phyloP scores from a whole-genome alignment of 345 rosid genomes.

The Camelina laxa region DNA sequence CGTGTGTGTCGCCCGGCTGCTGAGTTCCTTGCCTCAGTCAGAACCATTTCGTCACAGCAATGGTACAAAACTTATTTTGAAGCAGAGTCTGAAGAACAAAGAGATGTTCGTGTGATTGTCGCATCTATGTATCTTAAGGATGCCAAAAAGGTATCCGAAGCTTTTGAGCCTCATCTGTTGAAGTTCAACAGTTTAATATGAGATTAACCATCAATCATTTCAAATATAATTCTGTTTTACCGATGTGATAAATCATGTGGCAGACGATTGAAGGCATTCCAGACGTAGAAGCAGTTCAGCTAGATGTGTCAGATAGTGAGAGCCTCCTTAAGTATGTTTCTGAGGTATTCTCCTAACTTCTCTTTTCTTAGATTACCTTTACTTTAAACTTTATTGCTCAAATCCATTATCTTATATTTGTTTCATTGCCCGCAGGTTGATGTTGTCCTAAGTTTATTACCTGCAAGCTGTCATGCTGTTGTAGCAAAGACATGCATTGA shows the following conservation, averaged over 20 bases:
- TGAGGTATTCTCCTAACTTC: slow-evolving; percentile 54
- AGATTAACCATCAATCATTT: neutral
- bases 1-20: slow-evolving; percentile 91
- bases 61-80: slow-evolving; percentile 52
- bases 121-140: slow-evolving; percentile 89
- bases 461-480: slow-evolving; percentile 66
- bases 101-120: slow-evolving; percentile 67
- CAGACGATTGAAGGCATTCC: slow-evolving; percentile 81
- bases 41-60: slow-evolving; percentile 49
- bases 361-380: slow-evolving; percentile 7
- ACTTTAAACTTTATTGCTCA: slow-evolving; percentile 8
- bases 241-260: slow-evolving; percentile 18
- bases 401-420: neutral
- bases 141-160: slow-evolving; percentile 80
- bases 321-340: slow-evolving; percentile 70
- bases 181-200: neutral
- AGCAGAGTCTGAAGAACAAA: slow-evolving; percentile 51
- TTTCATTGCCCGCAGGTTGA: slow-evolving; percentile 65
- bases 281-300: slow-evolving; percentile 70
- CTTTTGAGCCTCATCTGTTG: neutral
- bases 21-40: slow-evolving; percentile 71
- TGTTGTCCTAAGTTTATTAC: slow-evolving; percentile 84
- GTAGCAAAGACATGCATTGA: slow-evolving; percentile 82
- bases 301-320: slow-evolving; percentile 74
- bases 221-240: slow-evolving; percentile 15